These are phyloP conservation scores for Fusarium subglutinans DNA, from an alignment of 2,329 filamentous ascomycete species.

Conservation along the genomic window DNA sequence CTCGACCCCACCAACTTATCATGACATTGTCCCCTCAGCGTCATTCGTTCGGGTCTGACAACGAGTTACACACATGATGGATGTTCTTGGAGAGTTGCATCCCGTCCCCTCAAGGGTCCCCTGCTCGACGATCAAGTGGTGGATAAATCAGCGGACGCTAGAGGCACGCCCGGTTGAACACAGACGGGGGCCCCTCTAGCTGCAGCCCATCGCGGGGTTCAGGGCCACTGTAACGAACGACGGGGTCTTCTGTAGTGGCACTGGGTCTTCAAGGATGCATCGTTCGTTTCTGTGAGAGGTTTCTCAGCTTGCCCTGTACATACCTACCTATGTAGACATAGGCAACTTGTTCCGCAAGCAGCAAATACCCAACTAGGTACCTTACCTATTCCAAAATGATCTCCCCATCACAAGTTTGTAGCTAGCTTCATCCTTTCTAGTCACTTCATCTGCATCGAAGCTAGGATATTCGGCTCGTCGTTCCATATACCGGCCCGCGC, in stretches of 20 bases:
- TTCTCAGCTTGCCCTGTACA: neutral
- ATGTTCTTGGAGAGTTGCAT: conserved; percentile 14
- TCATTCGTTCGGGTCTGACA: conserved; percentile 32
- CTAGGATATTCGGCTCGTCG: conserved; percentile 41
- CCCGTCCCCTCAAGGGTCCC: conserved; percentile 6
- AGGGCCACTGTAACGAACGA: conserved; percentile 4
- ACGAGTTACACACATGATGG: neutral
- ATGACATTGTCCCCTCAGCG: conserved; percentile 23
- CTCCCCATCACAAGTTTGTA: neutral
- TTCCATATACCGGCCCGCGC: conserved; percentile 22
- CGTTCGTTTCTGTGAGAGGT: neutral
- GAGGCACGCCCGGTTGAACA: conserved; percentile 35
- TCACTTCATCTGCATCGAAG: conserved; percentile 2
- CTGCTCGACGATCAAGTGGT: conserved; percentile 28
- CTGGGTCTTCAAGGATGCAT: neutral
- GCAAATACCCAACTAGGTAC: neutral
- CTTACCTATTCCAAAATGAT: neutral
- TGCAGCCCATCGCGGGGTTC: conserved; percentile 20
- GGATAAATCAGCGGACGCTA: conserved; percentile 16
- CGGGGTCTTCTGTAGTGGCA: neutral
- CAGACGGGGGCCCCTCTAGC: neutral
- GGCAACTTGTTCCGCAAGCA: neutral
- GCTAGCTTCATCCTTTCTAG: neutral
- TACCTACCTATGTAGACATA: neutral
- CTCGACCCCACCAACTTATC: conserved; percentile 34